Conservation (phyloP, 495 filamentous ascomycete genomes). For the Annulohypoxylon maeteangense region DNA sequence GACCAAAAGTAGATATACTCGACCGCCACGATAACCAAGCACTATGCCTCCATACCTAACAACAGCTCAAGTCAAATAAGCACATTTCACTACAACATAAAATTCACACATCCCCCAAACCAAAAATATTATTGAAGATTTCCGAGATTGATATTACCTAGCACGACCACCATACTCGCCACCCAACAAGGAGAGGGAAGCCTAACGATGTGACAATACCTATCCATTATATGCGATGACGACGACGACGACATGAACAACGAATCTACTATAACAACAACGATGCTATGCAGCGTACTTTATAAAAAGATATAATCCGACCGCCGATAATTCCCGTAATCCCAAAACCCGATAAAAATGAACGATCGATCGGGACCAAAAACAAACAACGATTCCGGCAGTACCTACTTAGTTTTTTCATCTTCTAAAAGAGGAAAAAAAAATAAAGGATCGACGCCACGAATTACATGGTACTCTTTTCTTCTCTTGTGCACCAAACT, state of each 20-base stretch:
- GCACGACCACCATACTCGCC: constrained; percentile 21
- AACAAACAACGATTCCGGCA: constrained; percentile 19
- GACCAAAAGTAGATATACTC: too few species aligned
- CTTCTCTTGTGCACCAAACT: constrained; percentile 21
- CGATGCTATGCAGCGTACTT: constrained; percentile 18
- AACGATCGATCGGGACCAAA: constrained; percentile 23
- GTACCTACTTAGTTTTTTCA: not conserved
- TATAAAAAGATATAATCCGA: constrained; percentile 27
- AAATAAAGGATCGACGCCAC: not conserved
- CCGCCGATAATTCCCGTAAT: constrained; percentile 27
- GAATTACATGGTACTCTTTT: not conserved
- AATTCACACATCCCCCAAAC: not conserved
- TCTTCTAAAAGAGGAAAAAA: not conserved
- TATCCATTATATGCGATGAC: constrained; percentile 26
- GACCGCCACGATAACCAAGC: too few species aligned
- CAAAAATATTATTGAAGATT: not conserved
- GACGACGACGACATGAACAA: constrained; percentile 5
- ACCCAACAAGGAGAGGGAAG: constrained; percentile 4
- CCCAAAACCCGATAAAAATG: constrained; percentile 20
- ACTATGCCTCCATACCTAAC: too few species aligned
- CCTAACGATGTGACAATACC: constrained; percentile 11
- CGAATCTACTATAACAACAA: not conserved
- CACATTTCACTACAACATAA: not conserved
- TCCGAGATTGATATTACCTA: constrained; percentile 32
- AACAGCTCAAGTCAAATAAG: not conserved